Conservation (phyloP, 2,329 filamentous ascomycete genomes). For the Epichloe glyceriae region DNA sequence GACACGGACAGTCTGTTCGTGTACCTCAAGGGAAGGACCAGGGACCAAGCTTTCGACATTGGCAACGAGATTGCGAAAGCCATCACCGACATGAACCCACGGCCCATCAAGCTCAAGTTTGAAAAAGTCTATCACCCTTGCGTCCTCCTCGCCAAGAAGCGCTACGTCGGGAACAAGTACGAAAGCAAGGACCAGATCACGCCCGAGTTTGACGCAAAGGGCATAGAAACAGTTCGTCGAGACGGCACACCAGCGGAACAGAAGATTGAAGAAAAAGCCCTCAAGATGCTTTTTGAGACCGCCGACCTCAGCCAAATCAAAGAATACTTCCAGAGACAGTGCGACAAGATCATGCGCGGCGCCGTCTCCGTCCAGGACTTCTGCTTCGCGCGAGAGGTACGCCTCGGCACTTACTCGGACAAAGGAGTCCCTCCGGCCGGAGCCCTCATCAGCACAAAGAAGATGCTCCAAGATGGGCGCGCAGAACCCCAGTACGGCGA, state of each 20-base stretch:
- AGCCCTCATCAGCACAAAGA: slow-evolving; percentile 72
- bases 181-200: slow-evolving; percentile 61
- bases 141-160: slow-evolving; percentile 87
- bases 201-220: slow-evolving; percentile 93
- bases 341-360: slow-evolving; percentile 82
- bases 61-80: slow-evolving; percentile 83
- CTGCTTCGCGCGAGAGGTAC: slow-evolving; percentile 87
- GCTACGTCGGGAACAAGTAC: slow-evolving; percentile 97
- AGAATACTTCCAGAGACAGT: slow-evolving; percentile 78
- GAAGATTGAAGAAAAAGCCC: slow-evolving; percentile 86
- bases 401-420: slow-evolving; percentile 70
- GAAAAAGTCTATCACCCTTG: slow-evolving; percentile 98
- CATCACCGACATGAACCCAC: slow-evolving; percentile 80
- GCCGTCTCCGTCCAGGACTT: slow-evolving; percentile 88
- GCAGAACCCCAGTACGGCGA: slow-evolving; percentile 91
- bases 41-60: slow-evolving; percentile 80
- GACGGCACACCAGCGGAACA: slow-evolving; percentile 93
- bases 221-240: slow-evolving; percentile 90
- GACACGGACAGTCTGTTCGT: slow-evolving; percentile 95
- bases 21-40: slow-evolving; percentile 73
- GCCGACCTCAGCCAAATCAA: slow-evolving; percentile 83
- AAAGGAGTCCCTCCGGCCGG: slow-evolving; percentile 71
- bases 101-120: slow-evolving; percentile 90
- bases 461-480: slow-evolving; percentile 76
- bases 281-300: slow-evolving; percentile 82